Evolutionary conservation across 176 grass and related monocot genomes (phyloP), one percentile per base, ranked within the genome.

Genomic region (Hordeum marinum): DNA sequence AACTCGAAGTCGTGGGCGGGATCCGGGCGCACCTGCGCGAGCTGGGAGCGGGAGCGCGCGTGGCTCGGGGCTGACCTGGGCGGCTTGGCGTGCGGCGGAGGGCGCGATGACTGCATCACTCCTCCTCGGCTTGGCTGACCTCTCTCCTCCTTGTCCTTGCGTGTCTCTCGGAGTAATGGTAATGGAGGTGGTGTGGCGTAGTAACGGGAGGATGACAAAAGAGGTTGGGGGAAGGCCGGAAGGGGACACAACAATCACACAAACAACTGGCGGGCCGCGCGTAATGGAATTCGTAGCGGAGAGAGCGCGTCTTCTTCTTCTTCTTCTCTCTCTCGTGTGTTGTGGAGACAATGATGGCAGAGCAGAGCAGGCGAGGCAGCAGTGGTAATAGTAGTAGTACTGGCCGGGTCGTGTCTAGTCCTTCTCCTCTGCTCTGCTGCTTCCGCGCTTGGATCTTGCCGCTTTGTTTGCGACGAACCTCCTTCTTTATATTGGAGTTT

Each of bases 201-300:
- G 41, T 55, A 85, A 80, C 60, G 80, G 72, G 45, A 75, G 72
- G 85, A 55, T 55, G 52, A 84, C 89, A 90, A 90, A 87, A 74
- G 80, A 67, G 27, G 84, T 67, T 83, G 80, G 48, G 60, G 84
- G 85, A 83, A 83, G 73, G 84, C 54, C 54, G 89, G 50, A 20
- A 8, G 46, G 46, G 46, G 46, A 17, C 46, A 50, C 46, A 17
- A 50, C 29, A 29, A 29, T 29, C 29, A 29, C 46, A 50, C 46
- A 79, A 84, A 63, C 61, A 65, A 34, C 58, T 9, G 26, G 63
- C 75, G 18, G 36, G 57, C 87, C 80, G 54, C 54, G 54, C 2
- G 20, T 57, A 40, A 29, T 29, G 29, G 29, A 57, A 57, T 57
- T 66, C 8, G 34, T 78, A 76, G 85, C 39, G 63, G 29, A 6